Evolutionary conservation across 2,329 filamentous ascomycete species (phyloP), one percentile per base, ranked within the genome.

Genomic region (Hymenoscyphus salicellus): DNA sequence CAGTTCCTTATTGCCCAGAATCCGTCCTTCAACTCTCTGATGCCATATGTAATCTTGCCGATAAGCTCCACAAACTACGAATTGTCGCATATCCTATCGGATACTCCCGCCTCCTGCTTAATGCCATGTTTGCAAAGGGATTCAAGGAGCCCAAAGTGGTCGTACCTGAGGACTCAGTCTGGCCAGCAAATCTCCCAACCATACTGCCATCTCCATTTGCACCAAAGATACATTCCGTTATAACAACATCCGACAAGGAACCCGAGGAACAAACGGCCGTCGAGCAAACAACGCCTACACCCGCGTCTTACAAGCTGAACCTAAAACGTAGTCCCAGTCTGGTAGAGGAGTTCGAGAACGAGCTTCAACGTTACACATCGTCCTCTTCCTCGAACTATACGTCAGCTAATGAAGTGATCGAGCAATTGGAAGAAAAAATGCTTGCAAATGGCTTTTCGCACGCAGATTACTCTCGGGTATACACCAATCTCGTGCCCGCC

Each of bases 311-410:
- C 30, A 33, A 52, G 23, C 62, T 63, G n/a, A 23, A 60, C 7
- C 28, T 65, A 11, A 62, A 60, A 33, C 36, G 49, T 14, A 66
- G 61, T 23, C 52, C 43, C 20, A 66, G 64, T 43, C 55, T 66
- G 8, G 30, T 33, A 33, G 64, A 66, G 43, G 61, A 63, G 28
- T 49, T 66, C 5, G 52, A 66, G 5, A 58, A 56, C 6, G 61
- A 52, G 32, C 56, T 61, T 17, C 60, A 38, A 14, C 20, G 46
- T 20, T 55, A 58, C 16, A 41, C 55, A 23, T 55, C 49, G 26
- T 57, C 58, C 1, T 36, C 14, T 32, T 55, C 46, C 11, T 63
- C 61, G 7, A 60, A 58, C 14, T 62, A 65, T 32, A 65, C 61
- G 20, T 20, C 32, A 2, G 20, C 32, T 14, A 58, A 41, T 4